These are phyloP conservation scores for Brasenia schreberi DNA, from an alignment of 164 flowering plant species.

Conservation along the genomic window DNA sequence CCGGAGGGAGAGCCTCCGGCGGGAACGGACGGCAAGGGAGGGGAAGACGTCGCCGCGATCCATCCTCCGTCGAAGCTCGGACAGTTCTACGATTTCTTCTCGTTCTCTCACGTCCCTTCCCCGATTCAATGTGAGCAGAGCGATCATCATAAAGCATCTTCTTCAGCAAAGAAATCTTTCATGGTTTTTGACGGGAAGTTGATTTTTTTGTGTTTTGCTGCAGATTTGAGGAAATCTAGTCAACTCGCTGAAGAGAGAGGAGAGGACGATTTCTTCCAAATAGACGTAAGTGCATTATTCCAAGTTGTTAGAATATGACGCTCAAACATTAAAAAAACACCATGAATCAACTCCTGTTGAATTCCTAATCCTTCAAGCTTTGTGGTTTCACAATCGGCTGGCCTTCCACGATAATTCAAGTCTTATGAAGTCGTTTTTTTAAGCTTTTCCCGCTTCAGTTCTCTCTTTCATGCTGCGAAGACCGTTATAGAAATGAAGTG, in stretches of 20 bases:
- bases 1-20: not conserved
- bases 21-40: not conserved
- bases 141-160: not conserved
- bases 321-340: too few species aligned
- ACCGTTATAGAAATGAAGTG: too few species aligned
- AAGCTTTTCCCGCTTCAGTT: not conserved
- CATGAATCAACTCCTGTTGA: too few species aligned
- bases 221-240: slow-evolving; percentile 32
- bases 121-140: slow-evolving; percentile 52
- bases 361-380: too few species aligned
- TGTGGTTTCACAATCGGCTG: not conserved
- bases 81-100: slow-evolving; percentile 89
- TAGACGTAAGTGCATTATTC: slow-evolving; percentile 41
- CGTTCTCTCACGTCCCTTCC: slow-evolving; percentile 57
- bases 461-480: too few species aligned
- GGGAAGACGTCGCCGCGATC: slow-evolving; percentile 56
- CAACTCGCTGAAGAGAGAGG: slow-evolving; percentile 27
- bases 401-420: not conserved
- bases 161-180: not conserved
- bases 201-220: not conserved
- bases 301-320: not conserved
- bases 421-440: not conserved
- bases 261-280: slow-evolving; percentile 65
- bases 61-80: slow-evolving; percentile 82
- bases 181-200: not conserved